Base-by-base conservation (phyloP, 192 early-diverging fungal genomes). In the Piromyces finnis region DNA sequence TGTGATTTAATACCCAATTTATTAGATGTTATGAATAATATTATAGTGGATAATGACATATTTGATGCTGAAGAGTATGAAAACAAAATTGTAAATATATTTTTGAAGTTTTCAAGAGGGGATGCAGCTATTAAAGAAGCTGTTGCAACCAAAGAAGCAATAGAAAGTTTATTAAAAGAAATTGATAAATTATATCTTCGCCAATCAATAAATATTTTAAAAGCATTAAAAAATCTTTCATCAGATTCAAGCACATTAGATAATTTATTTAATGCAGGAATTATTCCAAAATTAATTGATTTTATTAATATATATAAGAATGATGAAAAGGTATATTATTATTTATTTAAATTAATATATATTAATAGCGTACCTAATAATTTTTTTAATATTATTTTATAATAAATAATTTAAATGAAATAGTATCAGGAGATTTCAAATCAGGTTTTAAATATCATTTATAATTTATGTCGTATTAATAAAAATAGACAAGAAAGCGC, bases 211-310 rank as follows among this genome's bases (percentile, higher is more conserved):
- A 79, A 80, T 77, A 86, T 90, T 84, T 82, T 91, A 0, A 92
- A 91, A 82, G 88, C 85, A 32, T 82, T 92, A 68, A 92, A 90
- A 78, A 91, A 92, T 81, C 79, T 92, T 28, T 90, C 90, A 7
- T 89, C 90, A 87, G 85, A 86, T 79, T 84, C 89, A 27, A 87
- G 88, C 59, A 87, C 89, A 0, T 80, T 90, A 80, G 86, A 86
- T 32, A 78, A 83, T 13, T 79, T 91, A 30, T 85, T 88, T 37
- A 83, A 82, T 35, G 87, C 86, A 4, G 85, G 81, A 36, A 84
- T 86, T 9, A 90, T 91, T 36, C 81, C 83, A 79, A 82, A 86
- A 1, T 79, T 92, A 18, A 87, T 87, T 14, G n/a, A 83, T 77
- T 81, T 89, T 28, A 81, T 91, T 51, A 81, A 80, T 28, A 81